Percentiles rank a stretch among this genome's conserved stretches.
These are phyloP conservation scores for Sporothrix dimorphospora DNA, from an alignment of 2,329 filamentous ascomycete species.

Conservation along the genomic window DNA sequence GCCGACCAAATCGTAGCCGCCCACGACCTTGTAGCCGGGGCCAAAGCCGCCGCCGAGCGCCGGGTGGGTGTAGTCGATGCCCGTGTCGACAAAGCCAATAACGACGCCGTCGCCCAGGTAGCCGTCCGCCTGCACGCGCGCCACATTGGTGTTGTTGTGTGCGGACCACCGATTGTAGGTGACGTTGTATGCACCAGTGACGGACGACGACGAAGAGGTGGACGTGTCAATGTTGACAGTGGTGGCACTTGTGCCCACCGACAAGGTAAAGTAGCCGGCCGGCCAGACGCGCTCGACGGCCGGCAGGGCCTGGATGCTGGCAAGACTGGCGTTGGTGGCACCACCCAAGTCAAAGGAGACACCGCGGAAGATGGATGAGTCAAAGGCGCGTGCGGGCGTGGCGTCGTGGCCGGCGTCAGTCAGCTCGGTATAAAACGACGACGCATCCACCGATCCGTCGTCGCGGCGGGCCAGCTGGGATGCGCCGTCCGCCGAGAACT, in stretches of 20 bases:
- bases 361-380: conserved; percentile 31
- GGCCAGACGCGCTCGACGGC: conserved; percentile 32
- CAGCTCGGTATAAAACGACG: conserved; percentile 27
- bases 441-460: conserved; percentile 17
- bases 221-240: neutral
- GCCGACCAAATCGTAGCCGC: conserved; percentile 32
- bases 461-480: conserved; percentile 22
- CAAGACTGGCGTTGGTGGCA: conserved; percentile 19
- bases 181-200: neutral
- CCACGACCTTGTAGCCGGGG: conserved; percentile 29
- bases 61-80: conserved; percentile 30
- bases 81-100: conserved; percentile 28
- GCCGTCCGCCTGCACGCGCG: conserved; percentile 27
- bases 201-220: neutral
- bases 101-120: conserved; percentile 27
- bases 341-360: conserved; percentile 32
- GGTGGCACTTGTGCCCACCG: neutral
- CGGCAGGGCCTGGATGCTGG: conserved; percentile 29
- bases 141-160: conserved; percentile 27
- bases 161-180: neutral
- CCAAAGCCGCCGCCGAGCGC: conserved; percentile 32
- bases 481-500: conserved; percentile 25
- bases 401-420: conserved; percentile 21
- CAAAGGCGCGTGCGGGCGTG: conserved; percentile 24
- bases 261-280: conserved; percentile 20